These are phyloP conservation scores for Ascochyta fabae DNA, from an alignment of 2,329 filamentous ascomycete species.

Conservation along the genomic window DNA sequence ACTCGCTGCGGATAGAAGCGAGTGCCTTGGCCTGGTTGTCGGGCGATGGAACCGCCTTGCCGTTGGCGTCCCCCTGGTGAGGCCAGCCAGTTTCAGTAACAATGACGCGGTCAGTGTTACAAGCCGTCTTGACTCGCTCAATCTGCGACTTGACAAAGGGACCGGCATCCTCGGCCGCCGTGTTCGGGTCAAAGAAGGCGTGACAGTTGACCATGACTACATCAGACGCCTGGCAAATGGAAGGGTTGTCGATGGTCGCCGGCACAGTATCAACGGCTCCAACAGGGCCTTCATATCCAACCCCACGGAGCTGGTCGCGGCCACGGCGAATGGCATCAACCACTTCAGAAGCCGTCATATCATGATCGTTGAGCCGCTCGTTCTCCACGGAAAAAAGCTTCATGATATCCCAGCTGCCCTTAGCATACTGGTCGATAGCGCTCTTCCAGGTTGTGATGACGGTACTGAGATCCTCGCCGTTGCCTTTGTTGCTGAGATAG, in stretches of 20 bases:
- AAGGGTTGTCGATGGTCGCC: slow-evolving; percentile 68
- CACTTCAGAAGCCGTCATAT: slow-evolving; percentile 59
- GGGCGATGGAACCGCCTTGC: slow-evolving; percentile 70
- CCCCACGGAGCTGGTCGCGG: slow-evolving; percentile 62
- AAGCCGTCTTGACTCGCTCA: slow-evolving; percentile 55
- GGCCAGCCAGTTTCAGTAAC: slow-evolving; percentile 90
- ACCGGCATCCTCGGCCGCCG: slow-evolving; percentile 67
- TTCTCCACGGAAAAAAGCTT: slow-evolving; percentile 81
- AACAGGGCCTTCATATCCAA: slow-evolving; percentile 74
- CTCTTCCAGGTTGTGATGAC: slow-evolving; percentile 68
- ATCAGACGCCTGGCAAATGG: slow-evolving; percentile 75
- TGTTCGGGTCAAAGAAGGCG: slow-evolving; percentile 78
- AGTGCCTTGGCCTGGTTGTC: slow-evolving; percentile 72
- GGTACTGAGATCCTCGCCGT: slow-evolving; percentile 51
- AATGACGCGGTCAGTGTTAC: slow-evolving; percentile 66
- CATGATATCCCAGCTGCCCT: slow-evolving; percentile 70
- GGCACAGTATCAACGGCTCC: slow-evolving; percentile 82
- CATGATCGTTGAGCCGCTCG: slow-evolving; percentile 70
- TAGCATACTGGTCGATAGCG: slow-evolving; percentile 54
- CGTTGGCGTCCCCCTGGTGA: slow-evolving; percentile 69
- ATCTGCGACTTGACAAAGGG: slow-evolving; percentile 68
- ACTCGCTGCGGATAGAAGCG: slow-evolving; percentile 66
- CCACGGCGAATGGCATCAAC: slow-evolving; percentile 64
- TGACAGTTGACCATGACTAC: slow-evolving; percentile 84
- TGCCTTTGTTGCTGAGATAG: slow-evolving; percentile 62